Percentiles rank a stretch among this genome's conserved stretches.
Evolutionary conservation across 768 basidiomycete species (phyloP).

Genomic region (Pleurotus platypus): DNA sequence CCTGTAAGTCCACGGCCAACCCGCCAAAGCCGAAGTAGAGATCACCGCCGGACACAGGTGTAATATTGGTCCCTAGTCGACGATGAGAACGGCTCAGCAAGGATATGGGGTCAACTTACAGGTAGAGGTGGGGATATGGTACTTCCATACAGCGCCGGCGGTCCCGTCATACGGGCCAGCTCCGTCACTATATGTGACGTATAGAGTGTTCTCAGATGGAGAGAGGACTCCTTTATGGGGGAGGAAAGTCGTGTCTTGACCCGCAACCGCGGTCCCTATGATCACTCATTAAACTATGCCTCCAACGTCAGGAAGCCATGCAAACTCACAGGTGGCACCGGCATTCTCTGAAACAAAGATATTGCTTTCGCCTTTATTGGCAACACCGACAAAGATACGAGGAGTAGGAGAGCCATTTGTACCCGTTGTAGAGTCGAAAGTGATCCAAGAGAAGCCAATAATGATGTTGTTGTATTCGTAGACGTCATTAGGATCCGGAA

Average conservation of each 20-base stretch:
- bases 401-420: constrained; percentile 48
- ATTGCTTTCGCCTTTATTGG: constrained; percentile 48
- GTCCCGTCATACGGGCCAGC: constrained; percentile 65
- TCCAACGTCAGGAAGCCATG: background rate
- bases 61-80: constrained; percentile 51
- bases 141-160: constrained; percentile 44
- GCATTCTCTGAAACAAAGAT: constrained; percentile 55
- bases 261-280: constrained; percentile 52
- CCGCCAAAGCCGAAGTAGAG: constrained; percentile 65
- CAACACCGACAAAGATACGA: constrained; percentile 68
- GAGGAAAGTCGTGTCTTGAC: constrained; percentile 53
- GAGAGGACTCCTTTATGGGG: constrained; percentile 69
- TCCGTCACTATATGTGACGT: constrained; percentile 59
- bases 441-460: constrained; percentile 53
- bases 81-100: background rate
- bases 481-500: constrained; percentile 48
- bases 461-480: constrained; percentile 38
- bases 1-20: constrained; percentile 55
- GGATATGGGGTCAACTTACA: constrained; percentile 23
- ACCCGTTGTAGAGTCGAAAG: constrained; percentile 57
- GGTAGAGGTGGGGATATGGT: constrained; percentile 45
- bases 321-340: constrained; percentile 50
- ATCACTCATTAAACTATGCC: background rate
- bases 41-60: constrained; percentile 53
- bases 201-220: constrained; percentile 51